Evolutionary conservation across 2,329 filamentous ascomycete genomes (phyloP).

Genomic region (Diplodia mutila): DNA sequence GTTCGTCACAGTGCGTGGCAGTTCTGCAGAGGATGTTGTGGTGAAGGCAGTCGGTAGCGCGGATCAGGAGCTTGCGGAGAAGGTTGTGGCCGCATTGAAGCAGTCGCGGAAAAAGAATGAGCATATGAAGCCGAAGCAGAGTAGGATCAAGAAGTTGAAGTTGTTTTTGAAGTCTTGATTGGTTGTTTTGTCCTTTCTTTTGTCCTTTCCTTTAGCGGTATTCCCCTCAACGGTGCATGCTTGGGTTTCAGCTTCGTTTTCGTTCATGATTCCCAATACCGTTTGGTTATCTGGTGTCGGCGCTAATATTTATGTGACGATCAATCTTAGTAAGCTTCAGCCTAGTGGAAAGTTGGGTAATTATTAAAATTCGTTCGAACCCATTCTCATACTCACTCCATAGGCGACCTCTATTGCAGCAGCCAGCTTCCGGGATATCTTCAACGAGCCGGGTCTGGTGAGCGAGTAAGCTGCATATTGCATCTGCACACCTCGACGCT

Average conservation of each 20-base stretch:
- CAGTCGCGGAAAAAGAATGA: not conserved
- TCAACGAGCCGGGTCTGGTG: not conserved
- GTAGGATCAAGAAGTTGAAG: slow-evolving; percentile 13
- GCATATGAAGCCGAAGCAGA: slow-evolving; percentile 4
- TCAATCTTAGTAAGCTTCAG: not conserved
- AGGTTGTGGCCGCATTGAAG: not conserved
- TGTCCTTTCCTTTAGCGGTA: not conserved
- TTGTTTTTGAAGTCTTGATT: slow-evolving; percentile 5
- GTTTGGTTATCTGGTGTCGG: not conserved
- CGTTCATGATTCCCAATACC: not conserved
- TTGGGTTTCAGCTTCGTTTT: not conserved
- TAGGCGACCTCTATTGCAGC: not conserved
- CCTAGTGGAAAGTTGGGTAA: not conserved
- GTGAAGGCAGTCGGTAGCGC: not conserved
- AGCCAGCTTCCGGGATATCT: not conserved
- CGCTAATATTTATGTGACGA: not conserved
- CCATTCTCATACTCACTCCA: not conserved
- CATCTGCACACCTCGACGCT: not conserved
- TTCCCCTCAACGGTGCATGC: too few relatives aligned
- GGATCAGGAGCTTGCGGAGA: not conserved
- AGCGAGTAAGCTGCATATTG: too few relatives aligned
- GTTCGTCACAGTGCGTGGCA: slow-evolving; percentile 5
- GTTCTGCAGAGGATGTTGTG: not conserved
- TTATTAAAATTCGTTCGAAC: not conserved
- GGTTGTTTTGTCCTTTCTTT: not conserved